These are phyloP conservation scores for Phaseolus lunatus DNA, from an alignment of 306 rosid species.

Conservation along the genomic window DNA sequence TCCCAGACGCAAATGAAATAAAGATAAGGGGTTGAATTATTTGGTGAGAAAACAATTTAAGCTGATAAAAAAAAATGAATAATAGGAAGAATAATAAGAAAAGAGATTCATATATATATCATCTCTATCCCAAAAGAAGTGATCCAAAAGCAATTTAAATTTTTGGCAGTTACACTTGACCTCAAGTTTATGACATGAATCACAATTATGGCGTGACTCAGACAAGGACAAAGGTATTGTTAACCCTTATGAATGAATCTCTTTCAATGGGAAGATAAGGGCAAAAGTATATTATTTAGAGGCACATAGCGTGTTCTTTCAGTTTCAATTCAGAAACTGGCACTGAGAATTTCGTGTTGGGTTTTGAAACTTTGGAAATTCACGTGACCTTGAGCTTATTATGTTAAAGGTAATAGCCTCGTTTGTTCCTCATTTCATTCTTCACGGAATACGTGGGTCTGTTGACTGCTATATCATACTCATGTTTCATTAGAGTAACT, in stretches of 20 bases:
- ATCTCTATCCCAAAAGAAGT: slow-evolving; percentile 4
- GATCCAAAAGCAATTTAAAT: neutral
- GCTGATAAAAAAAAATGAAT: too few relatives aligned
- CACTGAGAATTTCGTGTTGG: slow-evolving; percentile 16
- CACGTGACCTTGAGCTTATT: slow-evolving; percentile 17
- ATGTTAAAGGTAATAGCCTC: neutral
- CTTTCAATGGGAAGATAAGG: slow-evolving; percentile 18
- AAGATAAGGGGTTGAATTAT: slow-evolving; percentile 7
- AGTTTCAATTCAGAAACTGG: neutral
- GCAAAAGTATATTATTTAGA: slow-evolving; percentile 24
- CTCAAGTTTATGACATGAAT: slow-evolving; percentile 37
- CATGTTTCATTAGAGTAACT: too few relatives aligned
- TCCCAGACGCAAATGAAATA: slow-evolving; percentile 35
- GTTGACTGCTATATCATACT: neutral
- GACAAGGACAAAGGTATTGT: slow-evolving; percentile 24
- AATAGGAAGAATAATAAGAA: neutral
- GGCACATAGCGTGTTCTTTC: slow-evolving; percentile 15
- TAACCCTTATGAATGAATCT: slow-evolving; percentile 1
- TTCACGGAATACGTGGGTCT: neutral
- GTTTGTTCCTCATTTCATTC: neutral
- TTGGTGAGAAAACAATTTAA: slow-evolving; percentile 18
- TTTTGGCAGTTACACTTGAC: slow-evolving; percentile 31
- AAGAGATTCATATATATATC: slow-evolving; percentile 16
- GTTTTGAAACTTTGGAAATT: slow-evolving; percentile 11
- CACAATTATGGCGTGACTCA: slow-evolving; percentile 43